Evolutionary conservation across 2,329 filamentous ascomycete genomes (phyloP), one percentile per base, ranked within the genome.

Genomic region (Teratosphaeriaceae sp.): DNA sequence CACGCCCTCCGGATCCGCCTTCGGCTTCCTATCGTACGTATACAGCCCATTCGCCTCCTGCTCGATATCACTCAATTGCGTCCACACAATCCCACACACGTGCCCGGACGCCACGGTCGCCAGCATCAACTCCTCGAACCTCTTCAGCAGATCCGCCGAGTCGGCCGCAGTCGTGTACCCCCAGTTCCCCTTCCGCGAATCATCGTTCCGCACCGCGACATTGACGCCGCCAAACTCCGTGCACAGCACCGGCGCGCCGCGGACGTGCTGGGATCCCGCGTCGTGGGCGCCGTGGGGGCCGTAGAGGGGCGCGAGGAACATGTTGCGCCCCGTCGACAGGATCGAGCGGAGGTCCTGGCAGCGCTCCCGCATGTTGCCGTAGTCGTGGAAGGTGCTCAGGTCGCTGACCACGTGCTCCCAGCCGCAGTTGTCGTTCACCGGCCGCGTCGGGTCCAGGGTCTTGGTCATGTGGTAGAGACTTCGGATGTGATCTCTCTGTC

Each of bases 371-470:
- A 85, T 69, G 52, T 84, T 80, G 15, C 70, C 67, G 56, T 84
- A 85, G 59, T 84, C 80, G 58, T 84, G 81, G 66, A 81, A 85
- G 0, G 80, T 83, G 19, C 75, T 78, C 2, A 84, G 64, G 51
- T 84, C 80, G 0, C 76, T 80, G 9, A 69, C 53, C 5, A 84
- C 79, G 49, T 84, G 80, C 55, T 84, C 79, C 81, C 81, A 84
- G 24, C 81, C 81, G 50, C 80, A 84, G 60, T 85, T 84, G 59
- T 84, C 80, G 54, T 84, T 85, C 55, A 85, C 71, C 13, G 79
- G 79, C 5, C 81, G 66, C 0, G 75, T 82, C 1, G 76, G 70
- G 49, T 85, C 81, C 2, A 84, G 68, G 0, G 71, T 70, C 54
- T 82, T 84, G 8, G 81, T 84, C 44, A 75, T 58, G 52, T 79